Base-by-base conservation (phyloP, 352 stramenopile species). In the Globisporangium radiosum region DNA sequence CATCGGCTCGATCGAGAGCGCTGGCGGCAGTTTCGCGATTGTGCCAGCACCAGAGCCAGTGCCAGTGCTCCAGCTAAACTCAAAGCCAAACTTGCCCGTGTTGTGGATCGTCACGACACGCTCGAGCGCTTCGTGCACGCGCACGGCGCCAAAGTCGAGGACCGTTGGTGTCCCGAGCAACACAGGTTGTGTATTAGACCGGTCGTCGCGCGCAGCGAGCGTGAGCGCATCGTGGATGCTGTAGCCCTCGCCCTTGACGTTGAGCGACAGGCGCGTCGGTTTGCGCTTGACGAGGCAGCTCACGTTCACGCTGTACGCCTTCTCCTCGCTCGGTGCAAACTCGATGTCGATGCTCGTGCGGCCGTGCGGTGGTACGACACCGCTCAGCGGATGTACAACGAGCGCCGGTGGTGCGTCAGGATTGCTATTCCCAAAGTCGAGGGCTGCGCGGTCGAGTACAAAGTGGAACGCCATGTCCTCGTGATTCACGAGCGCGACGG, bases 181-280 rank as follows among this genome's bases (percentile, higher is more conserved):
- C 15, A 75, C 62, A 4, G 40, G 40, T 44, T 44, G 40, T 33
- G 25, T 33, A 33, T 33, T 33, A 33, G 25, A 33, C 25, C 25
- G 25, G 25, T 33, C 25, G 19, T 82, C 73, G 13, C 77, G 72
- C 1, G 65, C 74, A 19, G 50, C 57, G 47, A 85, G 62, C 0
- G 69, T 69, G 6, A 97, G 55, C 3, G 74, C 65, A 52, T 94
- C 87, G 63, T 97, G 90, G 47, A 98, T 95, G 45, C 84, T 91
- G 63, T 96, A 97, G 6, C 94, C 94, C 63, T 98, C 94, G 42
- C 94, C 94, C 69, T 98, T 98, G 39, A 98, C 73, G 62, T 98
- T 98, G 17, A 98, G 71, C 36, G 81, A 93, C 2, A 98, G 65
- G 38, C 90, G 87, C 8, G 84, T 85, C 0, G 91, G 92, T 63